Conservation (phyloP, 345 rosid species). For the Melaleuca quinquenervia region DNA sequence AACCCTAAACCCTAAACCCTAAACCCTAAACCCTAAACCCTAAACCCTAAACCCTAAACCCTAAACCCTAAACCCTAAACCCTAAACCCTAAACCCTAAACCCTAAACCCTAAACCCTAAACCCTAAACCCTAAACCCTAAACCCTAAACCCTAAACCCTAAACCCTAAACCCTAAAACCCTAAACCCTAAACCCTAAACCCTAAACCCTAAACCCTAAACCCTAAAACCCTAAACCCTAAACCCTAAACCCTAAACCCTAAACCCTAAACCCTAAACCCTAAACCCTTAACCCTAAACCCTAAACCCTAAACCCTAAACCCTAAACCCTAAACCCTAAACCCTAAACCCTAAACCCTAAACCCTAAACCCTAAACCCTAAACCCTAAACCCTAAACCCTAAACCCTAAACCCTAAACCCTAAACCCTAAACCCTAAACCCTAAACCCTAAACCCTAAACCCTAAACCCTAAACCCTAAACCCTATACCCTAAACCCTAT, state of each 20-base stretch:
- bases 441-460: background rate
- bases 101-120: background rate
- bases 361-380: background rate
- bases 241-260: background rate
- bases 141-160: constrained; percentile 4
- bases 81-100: background rate
- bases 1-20: background rate
- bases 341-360: background rate
- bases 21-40: background rate
- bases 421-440: background rate
- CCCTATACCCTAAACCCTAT: background rate
- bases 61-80: background rate
- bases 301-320: background rate
- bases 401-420: background rate
- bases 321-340: background rate
- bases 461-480: background rate
- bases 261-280: background rate
- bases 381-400: background rate
- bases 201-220: background rate
- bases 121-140: constrained; percentile 1
- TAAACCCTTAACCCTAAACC: background rate
- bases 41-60: constrained; percentile 5
- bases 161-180: background rate
- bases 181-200: background rate
- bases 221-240: background rate